These are phyloP conservation scores for Kodamaea jinghongensis DNA, from an alignment of 805 yeast species.

Conservation along the genomic window DNA sequence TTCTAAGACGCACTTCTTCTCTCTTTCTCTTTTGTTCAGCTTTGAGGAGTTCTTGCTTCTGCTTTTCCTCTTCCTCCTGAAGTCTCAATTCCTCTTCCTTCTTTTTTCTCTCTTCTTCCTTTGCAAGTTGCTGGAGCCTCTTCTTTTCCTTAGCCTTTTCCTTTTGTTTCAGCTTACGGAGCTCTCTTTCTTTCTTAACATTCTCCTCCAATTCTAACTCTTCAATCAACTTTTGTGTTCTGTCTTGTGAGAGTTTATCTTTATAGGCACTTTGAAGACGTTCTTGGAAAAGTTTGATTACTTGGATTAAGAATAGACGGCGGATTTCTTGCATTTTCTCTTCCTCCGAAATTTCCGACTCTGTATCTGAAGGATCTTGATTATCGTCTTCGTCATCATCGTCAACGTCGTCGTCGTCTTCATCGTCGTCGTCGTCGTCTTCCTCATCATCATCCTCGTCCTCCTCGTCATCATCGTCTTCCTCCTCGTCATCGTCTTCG, in stretches of 20 bases:
- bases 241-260: slow-evolving; percentile 76
- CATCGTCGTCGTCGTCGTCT: slow-evolving; percentile 13
- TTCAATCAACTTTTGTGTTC: slow-evolving; percentile 56
- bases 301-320: slow-evolving; percentile 73
- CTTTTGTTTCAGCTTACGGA: slow-evolving; percentile 60
- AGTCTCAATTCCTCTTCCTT: slow-evolving; percentile 52
- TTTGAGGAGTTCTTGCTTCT: slow-evolving; percentile 32
- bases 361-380: slow-evolving; percentile 36
- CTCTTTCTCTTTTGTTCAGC: slow-evolving; percentile 39
- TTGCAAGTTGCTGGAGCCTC: slow-evolving; percentile 56
- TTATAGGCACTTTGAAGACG: slow-evolving; percentile 74
- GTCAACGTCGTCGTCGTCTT: slow-evolving; percentile 23
- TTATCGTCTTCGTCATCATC: slow-evolving; percentile 38
- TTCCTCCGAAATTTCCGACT: slow-evolving; percentile 46
- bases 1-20: slow-evolving; percentile 37
- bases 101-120: slow-evolving; percentile 56
- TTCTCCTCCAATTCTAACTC: slow-evolving; percentile 70
- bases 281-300: slow-evolving; percentile 72
- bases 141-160: slow-evolving; percentile 74
- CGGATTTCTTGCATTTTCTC: slow-evolving; percentile 75
- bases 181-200: slow-evolving; percentile 62
- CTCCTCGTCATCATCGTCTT: slow-evolving; percentile 37
- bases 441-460: slow-evolving; percentile 43
- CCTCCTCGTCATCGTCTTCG: slow-evolving; percentile 19
- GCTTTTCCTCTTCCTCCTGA: slow-evolving; percentile 30